Percentiles rank a stretch among this genome's conserved stretches.
phyloP scores from a whole-genome alignment of 2,329 filamentous ascomycete species.

The Epichloe typhina region DNA sequence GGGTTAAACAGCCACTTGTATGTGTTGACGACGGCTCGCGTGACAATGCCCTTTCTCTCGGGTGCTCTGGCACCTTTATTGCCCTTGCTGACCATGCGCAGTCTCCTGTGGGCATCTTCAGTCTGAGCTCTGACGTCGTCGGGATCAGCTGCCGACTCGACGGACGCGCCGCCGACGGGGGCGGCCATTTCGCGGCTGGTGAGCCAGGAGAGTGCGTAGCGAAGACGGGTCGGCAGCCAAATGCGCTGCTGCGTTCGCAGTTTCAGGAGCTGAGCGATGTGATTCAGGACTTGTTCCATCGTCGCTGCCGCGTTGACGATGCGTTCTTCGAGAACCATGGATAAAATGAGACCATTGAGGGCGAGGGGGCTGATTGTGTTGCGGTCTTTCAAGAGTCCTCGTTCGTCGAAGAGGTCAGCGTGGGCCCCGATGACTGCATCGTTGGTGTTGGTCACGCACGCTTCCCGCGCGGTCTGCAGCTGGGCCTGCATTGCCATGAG shows the following conservation, averaged over 20 bases:
- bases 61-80: slow-evolving; percentile 6
- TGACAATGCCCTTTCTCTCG: slow-evolving; percentile 9
- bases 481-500: slow-evolving; percentile 12
- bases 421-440: slow-evolving; percentile 26
- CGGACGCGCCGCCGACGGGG: slow-evolving; percentile 10
- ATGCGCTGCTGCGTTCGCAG: slow-evolving; percentile 21
- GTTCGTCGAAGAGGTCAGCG: slow-evolving; percentile 26
- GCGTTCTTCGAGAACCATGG: slow-evolving; percentile 35
- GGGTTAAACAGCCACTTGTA: slow-evolving; percentile 29
- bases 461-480: slow-evolving; percentile 15
- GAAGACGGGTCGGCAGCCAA: slow-evolving; percentile 29
- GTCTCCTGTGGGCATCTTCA: slow-evolving; percentile 21
- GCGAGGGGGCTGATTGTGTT: slow-evolving; percentile 13
- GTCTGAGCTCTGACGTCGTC: slow-evolving; percentile 16
- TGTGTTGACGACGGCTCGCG: slow-evolving; percentile 14
- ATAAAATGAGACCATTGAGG: slow-evolving; percentile 27
- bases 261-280: slow-evolving; percentile 23
- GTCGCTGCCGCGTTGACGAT: slow-evolving; percentile 15
- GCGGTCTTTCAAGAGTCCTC: slow-evolving; percentile 21
- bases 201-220: slow-evolving; percentile 26
- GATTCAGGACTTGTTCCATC: slow-evolving; percentile 22
- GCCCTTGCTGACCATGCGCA: slow-evolving; percentile 21
- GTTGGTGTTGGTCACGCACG: slow-evolving; percentile 21
- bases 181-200: slow-evolving; percentile 11
- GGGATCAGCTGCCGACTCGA: slow-evolving; percentile 9